Base-by-base conservation (phyloP, 2,329 filamentous ascomycete species). In the Botrytis fabae region DNA sequence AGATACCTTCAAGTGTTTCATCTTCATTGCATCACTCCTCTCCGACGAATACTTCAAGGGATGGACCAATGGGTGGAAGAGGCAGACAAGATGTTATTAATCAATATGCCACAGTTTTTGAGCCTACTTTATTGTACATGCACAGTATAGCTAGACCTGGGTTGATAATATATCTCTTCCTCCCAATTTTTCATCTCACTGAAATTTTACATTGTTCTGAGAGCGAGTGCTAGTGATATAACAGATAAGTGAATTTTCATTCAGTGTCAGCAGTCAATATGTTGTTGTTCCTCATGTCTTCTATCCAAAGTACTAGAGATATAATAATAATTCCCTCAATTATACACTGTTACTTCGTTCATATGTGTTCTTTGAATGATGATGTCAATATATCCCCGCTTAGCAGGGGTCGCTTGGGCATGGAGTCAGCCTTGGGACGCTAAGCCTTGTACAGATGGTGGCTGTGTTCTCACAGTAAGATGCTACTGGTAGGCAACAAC, bases 11-110 rank as follows among this genome's bases (percentile, higher is more conserved):
- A n/a, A 40, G 46, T 66, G 32, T 28, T 48, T 72, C 68, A 38
- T 54, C 61, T 72, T 60, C 20, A 38, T 54, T 60, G 62, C 70
- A 69, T 69, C 57, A 72, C 63, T 72, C 70, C 70, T 42, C 70
- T 72, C 70, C 46, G 44, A 38, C 35, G 60, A 42, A 72, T 40
- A 60, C 48, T 35, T 59, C 51, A 38, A 51, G 57, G 70, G 63
- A 48, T 57, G 46, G 51, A 71, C 20, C 28, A 32, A 48, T 22
- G 51, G 62, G 64, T 44, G 62, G 51, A 48, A 69, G 63, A 59
- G 48, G 38, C 48, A 69, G 65, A 42, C 48, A 57, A 69, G 48
- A 69, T 42, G 25, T 57, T 57, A 51, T 69, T 69, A 69, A 57
- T 69, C 65, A 69, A 69, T 12, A 18, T 42, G 20, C n/a, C 65